Evolutionary conservation across 2,329 filamentous ascomycete species (phyloP), one percentile per base, ranked within the genome.

Genomic region (Grosmannia penicillata): DNA sequence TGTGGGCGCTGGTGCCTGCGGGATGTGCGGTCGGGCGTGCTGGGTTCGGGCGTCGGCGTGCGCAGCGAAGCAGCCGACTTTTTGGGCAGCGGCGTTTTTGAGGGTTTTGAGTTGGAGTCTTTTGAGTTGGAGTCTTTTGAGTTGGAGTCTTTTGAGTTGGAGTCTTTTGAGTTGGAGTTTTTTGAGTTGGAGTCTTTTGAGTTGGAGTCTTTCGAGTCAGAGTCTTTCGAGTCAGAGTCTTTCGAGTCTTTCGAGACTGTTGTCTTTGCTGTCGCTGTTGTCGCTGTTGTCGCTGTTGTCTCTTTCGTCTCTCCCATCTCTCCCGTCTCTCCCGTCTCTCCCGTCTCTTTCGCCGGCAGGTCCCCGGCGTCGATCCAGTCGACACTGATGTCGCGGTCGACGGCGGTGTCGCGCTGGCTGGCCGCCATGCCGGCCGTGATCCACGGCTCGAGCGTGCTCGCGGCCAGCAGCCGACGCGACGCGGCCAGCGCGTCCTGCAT

Each of bases 401-500:
- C n/a, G n/a, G n/a, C n/a, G n/a, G n/a, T n/a, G 13, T 38, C 30
- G 30, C 17, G 6, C 11, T 32, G 7, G 9, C 15, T n/a, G 10
- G 11, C 8, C 4, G n/a, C n/a, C 27, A 8, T 7, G 10, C 27
- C 33, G 14, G 19, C 35, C 8, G 36, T 11, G 17, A 36, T 33
- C 43, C 43, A 45, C 13, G 43, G 41, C 28, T 39, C 38, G 21
- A 43, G 15, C n/a, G 14, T 6, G 10, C 6, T 37, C 8, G 23
- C 31, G 8, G 32, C 39, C 33, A 45, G 28, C 21, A 39, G 22
- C 4, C 30, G 38, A 21, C 38, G 37, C 6, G 44, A 46, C 15
- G 39, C 38, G 4, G 38, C 38, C 23, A 46, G 25, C 3, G 38
- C 37, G 6, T 41, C 40, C n/a, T 41, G 37, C 37, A 45, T 37